phyloP scores from a whole-genome alignment of 176 grass and related monocot species.

The Aegilops longissima region DNA sequence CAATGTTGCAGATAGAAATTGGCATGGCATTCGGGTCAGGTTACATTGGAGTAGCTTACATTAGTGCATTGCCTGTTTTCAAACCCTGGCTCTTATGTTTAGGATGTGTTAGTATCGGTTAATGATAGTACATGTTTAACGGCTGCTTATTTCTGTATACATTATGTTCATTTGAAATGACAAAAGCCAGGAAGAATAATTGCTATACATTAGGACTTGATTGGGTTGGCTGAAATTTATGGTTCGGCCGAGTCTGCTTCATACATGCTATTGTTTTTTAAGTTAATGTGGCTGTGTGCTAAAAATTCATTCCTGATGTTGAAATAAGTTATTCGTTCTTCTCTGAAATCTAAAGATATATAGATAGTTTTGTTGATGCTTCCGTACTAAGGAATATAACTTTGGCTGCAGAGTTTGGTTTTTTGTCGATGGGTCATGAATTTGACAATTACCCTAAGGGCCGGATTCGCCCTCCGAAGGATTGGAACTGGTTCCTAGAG shows the following conservation, averaged over 20 bases:
- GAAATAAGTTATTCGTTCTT: background rate
- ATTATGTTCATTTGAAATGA: background rate
- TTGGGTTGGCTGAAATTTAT: background rate
- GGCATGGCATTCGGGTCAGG: background rate
- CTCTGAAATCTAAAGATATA: background rate
- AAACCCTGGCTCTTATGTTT: background rate
- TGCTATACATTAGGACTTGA: background rate
- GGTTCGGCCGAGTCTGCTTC: background rate
- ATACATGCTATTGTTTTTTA: background rate
- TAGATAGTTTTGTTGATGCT: background rate
- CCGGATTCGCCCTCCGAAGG: slow-evolving; percentile 50
- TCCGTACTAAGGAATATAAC: background rate
- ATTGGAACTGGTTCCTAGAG: slow-evolving; percentile 84
- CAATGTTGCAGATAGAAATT: background rate
- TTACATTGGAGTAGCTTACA: background rate
- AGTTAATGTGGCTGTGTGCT: background rate
- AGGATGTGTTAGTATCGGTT: background rate
- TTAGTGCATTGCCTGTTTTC: background rate
- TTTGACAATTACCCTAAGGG: slow-evolving; percentile 65
- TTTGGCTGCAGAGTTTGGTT: slow-evolving; percentile 77
- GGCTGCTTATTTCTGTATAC: background rate
- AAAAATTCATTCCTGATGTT: background rate
- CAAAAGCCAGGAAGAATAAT: background rate
- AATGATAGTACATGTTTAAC: background rate
- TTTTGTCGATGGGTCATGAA: slow-evolving; percentile 71